Base-by-base conservation (phyloP, 208 protist species). In the Wallacemonas collosoma region DNA sequence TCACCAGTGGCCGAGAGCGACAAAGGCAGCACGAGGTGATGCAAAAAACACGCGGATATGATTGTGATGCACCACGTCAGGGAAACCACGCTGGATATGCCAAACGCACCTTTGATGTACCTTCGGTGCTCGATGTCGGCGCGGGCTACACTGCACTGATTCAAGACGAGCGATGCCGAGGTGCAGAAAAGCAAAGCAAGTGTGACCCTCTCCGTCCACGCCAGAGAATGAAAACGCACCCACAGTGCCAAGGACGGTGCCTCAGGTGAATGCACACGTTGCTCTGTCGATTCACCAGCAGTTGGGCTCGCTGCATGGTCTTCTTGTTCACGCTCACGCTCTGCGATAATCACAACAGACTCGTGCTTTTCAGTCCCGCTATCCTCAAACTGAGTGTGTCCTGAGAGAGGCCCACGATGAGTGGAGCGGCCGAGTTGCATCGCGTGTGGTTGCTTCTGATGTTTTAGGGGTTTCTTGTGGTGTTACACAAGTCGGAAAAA, bases 61-160 rank as follows among this genome's bases (percentile, higher is more conserved):
- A 63, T 63, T 11, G 57, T 45, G 57, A 63, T 17, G n/a, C 36
- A n/a, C 57, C 57, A 63, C 26, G 26, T 44, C 12, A 63, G 38
- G 44, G n/a, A 63, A 6, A n/a, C 38, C 6, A 63, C 35, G 11
- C 12, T 12, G 12, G 57, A 63, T 39, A 63, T n/a, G 5, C 36
- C n/a, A 63, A 63, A 63, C 36, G 39, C 57, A 39, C 57, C 57
- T n/a, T 6, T 17, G 36, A 63, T 11, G n/a, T 47, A 63, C n/a
- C n/a, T 12, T 43, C 17, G 39, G 7, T 63, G 12, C n/a, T 47
- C 57, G 5, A 8, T 45, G n/a, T 63, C 57, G 9, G n/a, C 38
- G 17, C n/a, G 57, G 9, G 57, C 57, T 7, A 45, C 5, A 14
- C 12, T 39, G 17, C 57, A 63, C 8, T 45, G 39, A 44, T 9